phyloP scores from a whole-genome alignment of 441 rosid species.

The Corymbia citriodora region DNA sequence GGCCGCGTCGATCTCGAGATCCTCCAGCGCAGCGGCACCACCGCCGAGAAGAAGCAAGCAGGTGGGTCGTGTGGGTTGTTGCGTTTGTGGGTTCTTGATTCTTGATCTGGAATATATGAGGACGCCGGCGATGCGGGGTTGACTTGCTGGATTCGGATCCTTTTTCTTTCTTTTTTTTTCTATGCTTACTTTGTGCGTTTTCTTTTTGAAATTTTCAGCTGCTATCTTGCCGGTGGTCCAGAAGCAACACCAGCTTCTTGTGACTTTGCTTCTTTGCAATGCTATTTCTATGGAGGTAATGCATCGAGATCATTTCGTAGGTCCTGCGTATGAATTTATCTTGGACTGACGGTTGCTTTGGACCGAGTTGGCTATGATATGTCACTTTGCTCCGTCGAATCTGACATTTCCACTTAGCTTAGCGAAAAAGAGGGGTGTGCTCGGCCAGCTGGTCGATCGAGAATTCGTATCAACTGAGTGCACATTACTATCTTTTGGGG shows the following conservation, averaged over 20 bases:
- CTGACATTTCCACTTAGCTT: not conserved
- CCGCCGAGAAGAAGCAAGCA: constrained; percentile 71
- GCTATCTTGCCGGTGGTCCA: constrained; percentile 82
- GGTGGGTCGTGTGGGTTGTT: constrained; percentile 19
- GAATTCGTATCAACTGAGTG: not conserved
- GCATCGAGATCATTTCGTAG: not conserved
- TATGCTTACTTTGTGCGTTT: not conserved
- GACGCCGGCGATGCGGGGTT: not conserved
- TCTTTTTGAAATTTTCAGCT: constrained; percentile 28
- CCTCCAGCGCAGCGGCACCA: constrained; percentile 73
- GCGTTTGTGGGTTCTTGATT: not conserved
- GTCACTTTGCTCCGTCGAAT: not conserved
- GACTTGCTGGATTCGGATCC: constrained; percentile 11
- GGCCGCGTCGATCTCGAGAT: constrained; percentile 88
- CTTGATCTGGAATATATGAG: not conserved
- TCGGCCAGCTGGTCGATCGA: not conserved
- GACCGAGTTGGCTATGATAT: not conserved
- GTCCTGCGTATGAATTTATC: not conserved
- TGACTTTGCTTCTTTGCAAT: constrained; percentile 85
- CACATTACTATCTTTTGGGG: not conserved
- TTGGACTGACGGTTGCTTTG: not conserved
- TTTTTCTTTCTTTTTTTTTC: not conserved
- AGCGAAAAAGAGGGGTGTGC: not conserved
- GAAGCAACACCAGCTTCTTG: constrained; percentile 94
- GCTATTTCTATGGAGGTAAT: constrained; percentile 93